Conservation (phyloP, 768 basidiomycete genomes). For the Agrocybe chaxingu region DNA sequence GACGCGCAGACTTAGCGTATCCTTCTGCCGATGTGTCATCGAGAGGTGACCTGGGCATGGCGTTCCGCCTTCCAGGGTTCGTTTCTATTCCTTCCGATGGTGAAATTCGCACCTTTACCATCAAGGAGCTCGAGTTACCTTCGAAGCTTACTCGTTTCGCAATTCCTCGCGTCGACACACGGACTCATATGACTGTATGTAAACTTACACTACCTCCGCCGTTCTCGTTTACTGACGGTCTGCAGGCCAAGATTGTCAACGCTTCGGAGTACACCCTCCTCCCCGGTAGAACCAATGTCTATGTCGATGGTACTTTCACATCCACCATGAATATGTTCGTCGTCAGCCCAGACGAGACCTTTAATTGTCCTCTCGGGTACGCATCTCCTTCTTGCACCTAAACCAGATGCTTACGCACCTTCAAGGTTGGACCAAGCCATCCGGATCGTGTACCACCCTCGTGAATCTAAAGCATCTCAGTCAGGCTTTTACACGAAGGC, state of each 20-base stretch:
- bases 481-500: constrained; percentile 33
- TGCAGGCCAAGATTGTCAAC: constrained; percentile 35
- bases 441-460: constrained; percentile 35
- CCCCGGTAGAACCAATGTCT: constrained; percentile 31
- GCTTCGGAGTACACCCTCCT: constrained; percentile 36
- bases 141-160: constrained; percentile 33
- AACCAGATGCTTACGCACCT: not conserved
- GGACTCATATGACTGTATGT: constrained; percentile 27
- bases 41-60: constrained; percentile 27
- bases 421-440: constrained; percentile 35
- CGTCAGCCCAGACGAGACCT: constrained; percentile 36
- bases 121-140: constrained; percentile 25
- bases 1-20: not conserved
- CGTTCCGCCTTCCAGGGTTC: constrained; percentile 29
- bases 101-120: constrained; percentile 28
- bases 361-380: constrained; percentile 38
- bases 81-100: constrained; percentile 30
- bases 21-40: constrained; percentile 16
- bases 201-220: not conserved
- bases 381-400: constrained; percentile 14
- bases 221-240: not conserved
- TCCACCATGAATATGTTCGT: constrained; percentile 28
- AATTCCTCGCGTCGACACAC: constrained; percentile 32
- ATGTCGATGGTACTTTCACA: constrained; percentile 41
- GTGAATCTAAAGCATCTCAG: constrained; percentile 26